These are phyloP conservation scores for Poa annua DNA, from an alignment of 176 grass and related monocot species.

Conservation along the genomic window DNA sequence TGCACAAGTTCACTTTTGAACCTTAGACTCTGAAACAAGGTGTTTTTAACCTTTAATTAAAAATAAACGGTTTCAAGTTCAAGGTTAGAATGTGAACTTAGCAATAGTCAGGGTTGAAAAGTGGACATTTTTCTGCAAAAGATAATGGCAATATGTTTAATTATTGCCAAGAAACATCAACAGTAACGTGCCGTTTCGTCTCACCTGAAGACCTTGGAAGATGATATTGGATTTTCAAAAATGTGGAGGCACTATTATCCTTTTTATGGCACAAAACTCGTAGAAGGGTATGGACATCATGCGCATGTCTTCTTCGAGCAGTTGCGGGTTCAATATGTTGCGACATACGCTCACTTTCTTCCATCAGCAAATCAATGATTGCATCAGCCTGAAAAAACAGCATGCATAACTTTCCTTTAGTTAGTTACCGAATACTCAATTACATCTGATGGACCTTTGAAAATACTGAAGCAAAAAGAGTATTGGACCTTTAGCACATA, in stretches of 20 bases:
- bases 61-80: background rate
- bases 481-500: conserved; percentile 73
- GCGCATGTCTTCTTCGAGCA: conserved; percentile 52
- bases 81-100: background rate
- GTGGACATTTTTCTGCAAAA: background rate
- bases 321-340: conserved; percentile 50
- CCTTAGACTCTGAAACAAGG: background rate
- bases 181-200: conserved; percentile 2
- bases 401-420: conserved; percentile 24
- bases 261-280: conserved; percentile 95
- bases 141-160: background rate
- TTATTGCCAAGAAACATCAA: conserved; percentile 14
- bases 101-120: background rate
- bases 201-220: conserved; percentile 93
- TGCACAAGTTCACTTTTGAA: background rate
- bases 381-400: conserved; percentile 70
- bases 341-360: conserved; percentile 71
- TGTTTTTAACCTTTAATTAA: background rate
- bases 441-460: no score
- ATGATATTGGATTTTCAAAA: conserved; percentile 88
- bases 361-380: conserved; percentile 80
- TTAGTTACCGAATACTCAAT: conserved; percentile 1
- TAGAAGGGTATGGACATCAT: conserved; percentile 82
- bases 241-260: conserved; percentile 74
- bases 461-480: conserved; percentile 35